phyloP scores from a whole-genome alignment of 495 filamentous ascomycete genomes.

The Daldinia grandis region DNA sequence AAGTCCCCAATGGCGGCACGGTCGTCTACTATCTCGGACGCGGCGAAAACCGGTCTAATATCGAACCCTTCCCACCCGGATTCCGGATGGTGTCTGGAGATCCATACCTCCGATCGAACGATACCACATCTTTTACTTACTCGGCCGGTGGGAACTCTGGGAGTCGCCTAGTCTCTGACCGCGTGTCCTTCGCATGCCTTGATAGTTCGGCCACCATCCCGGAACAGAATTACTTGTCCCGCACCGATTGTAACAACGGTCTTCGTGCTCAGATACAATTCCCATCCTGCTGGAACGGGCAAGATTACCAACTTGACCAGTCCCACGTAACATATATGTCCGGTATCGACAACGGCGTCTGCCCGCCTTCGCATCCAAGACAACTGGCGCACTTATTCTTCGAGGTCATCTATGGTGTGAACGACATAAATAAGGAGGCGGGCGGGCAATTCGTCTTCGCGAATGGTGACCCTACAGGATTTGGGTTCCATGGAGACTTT shows the following conservation, averaged over 20 bases:
- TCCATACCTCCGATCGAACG: slow-evolving; percentile 47
- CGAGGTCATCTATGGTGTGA: slow-evolving; percentile 69
- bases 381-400: slow-evolving; percentile 69
- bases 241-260: slow-evolving; percentile 61
- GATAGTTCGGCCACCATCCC: slow-evolving; percentile 54
- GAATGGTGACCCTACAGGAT: slow-evolving; percentile 64
- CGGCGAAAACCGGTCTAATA: slow-evolving; percentile 46
- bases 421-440: slow-evolving; percentile 59
- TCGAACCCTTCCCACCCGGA: slow-evolving; percentile 54
- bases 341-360: slow-evolving; percentile 60
- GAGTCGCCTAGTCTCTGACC: slow-evolving; percentile 47
- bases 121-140: slow-evolving; percentile 45
- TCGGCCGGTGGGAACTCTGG: slow-evolving; percentile 16
- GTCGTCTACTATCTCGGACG: slow-evolving; percentile 57
- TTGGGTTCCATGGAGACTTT: slow-evolving; percentile 71
- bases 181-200: slow-evolving; percentile 50
- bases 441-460: slow-evolving; percentile 65
- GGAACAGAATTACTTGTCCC: slow-evolving; percentile 58
- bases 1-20: slow-evolving; percentile 52
- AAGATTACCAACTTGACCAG: slow-evolving; percentile 61
- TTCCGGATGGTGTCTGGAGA: slow-evolving; percentile 57
- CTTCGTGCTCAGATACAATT: slow-evolving; percentile 64
- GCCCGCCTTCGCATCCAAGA: slow-evolving; percentile 66
- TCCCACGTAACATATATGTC: slow-evolving; percentile 63
- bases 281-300: slow-evolving; percentile 65